Evolutionary conservation across 305 asterid genomes (phyloP).

Genomic region (Fraxinus xanthoxyloides): DNA sequence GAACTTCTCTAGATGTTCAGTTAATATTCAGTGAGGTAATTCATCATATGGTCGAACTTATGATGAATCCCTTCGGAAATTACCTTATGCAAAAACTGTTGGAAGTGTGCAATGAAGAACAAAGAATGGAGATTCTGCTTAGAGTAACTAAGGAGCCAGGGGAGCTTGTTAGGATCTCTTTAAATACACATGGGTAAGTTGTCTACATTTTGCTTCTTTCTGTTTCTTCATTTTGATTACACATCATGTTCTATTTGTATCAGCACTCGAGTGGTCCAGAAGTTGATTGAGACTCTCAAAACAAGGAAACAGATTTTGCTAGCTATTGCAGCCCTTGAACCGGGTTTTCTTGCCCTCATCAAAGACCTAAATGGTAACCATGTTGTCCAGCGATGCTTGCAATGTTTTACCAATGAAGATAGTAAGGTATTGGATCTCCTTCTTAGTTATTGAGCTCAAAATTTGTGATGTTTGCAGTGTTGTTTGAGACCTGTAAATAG

Average conservation of each 20-base stretch:
- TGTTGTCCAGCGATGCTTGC: constrained; percentile 81
- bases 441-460: background rate
- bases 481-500: background rate
- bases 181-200: constrained; percentile 79
- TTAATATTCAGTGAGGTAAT: constrained; percentile 67
- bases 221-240: background rate
- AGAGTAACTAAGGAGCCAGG: constrained; percentile 63
- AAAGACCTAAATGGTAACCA: constrained; percentile 85
- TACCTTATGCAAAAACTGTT: constrained; percentile 81
- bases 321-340: constrained; percentile 67
- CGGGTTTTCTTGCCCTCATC: constrained; percentile 74
- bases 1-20: constrained; percentile 57
- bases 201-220: constrained; percentile 19
- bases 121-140: constrained; percentile 58
- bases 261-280: constrained; percentile 92
- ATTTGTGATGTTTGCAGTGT: background rate
- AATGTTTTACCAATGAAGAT: constrained; percentile 59
- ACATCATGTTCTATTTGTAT: constrained; percentile 15
- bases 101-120: constrained; percentile 76
- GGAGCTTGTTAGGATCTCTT: constrained; percentile 64
- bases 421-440: constrained; percentile 49
- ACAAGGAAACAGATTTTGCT: constrained; percentile 57
- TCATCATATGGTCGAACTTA: constrained; percentile 70
- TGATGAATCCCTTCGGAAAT: constrained; percentile 88
- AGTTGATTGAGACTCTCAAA: constrained; percentile 72